phyloP scores from a whole-genome alignment of 2,329 filamentous ascomycete genomes.

The Aspergillus pseudoterreus region DNA sequence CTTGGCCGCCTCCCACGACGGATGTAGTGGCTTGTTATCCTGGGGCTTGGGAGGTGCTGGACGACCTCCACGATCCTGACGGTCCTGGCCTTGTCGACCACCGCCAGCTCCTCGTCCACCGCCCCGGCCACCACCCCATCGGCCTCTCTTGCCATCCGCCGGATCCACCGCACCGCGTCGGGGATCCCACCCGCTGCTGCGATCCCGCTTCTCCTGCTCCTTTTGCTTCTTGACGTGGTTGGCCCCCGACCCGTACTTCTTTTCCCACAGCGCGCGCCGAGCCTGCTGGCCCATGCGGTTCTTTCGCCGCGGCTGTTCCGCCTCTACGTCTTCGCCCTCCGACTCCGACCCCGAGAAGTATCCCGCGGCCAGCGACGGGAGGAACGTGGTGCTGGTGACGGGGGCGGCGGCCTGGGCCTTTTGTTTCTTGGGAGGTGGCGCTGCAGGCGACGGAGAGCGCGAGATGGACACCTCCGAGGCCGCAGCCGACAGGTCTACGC shows the following conservation, averaged over 20 bases:
- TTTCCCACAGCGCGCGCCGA: constrained; percentile 58
- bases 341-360: constrained; percentile 63
- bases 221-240: constrained; percentile 53
- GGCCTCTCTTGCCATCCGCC: constrained; percentile 22
- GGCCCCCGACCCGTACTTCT: constrained; percentile 57
- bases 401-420: constrained; percentile 16
- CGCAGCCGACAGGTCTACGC: constrained; percentile 1
- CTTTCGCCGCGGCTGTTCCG: constrained; percentile 46
- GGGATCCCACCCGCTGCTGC: constrained; percentile 57
- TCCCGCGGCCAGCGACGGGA: constrained; percentile 59
- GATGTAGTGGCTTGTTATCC: constrained; percentile 56
- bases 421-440: constrained; percentile 11
- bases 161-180: constrained; percentile 52
- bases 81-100: constrained; percentile 10
- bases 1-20: constrained; percentile 62
- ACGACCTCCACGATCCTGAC: constrained; percentile 11
- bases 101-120: constrained; percentile 13
- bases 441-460: constrained; percentile 30
- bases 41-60: constrained; percentile 18
- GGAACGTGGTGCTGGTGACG: constrained; percentile 49
- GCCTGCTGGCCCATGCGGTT: constrained; percentile 63
- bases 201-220: constrained; percentile 28
- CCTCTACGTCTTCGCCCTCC: constrained; percentile 48
- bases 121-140: constrained; percentile 16
- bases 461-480: constrained; percentile 34